phyloP scores from a whole-genome alignment of 2,329 filamentous ascomycete genomes.

The Gnomoniopsis smithogilvyi region DNA sequence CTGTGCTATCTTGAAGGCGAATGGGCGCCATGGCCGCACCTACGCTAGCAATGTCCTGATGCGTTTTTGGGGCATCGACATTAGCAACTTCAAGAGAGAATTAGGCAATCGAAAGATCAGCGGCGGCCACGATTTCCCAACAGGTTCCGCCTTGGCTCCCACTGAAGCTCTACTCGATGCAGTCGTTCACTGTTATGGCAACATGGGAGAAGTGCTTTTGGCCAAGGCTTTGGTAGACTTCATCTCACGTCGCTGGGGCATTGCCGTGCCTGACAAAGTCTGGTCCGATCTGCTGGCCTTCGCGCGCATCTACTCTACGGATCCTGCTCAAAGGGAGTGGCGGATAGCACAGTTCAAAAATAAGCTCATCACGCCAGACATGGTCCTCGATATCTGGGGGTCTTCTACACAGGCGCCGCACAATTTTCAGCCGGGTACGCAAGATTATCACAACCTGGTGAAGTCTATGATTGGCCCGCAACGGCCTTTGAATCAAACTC shows the following conservation, averaged over 20 bases:
- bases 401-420: conserved; percentile 59
- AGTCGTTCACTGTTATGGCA: conserved; percentile 67
- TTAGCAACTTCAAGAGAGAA: conserved; percentile 3
- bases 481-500: conserved; percentile 12
- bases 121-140: conserved; percentile 37
- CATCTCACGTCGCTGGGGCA: conserved; percentile 55
- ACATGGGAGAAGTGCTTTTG: conserved; percentile 58
- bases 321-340: conserved; percentile 35
- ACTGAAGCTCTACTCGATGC: conserved; percentile 57
- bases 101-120: conserved; percentile 23
- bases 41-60: conserved; percentile 31
- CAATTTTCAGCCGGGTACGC: conserved; percentile 52
- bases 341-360: conserved; percentile 26
- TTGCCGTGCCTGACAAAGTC: conserved; percentile 53
- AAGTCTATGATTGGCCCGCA: conserved; percentile 32
- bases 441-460: conserved; percentile 48
- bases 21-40: conserved; percentile 36
- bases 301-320: conserved; percentile 55
- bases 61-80: conserved; percentile 26
- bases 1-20: conserved; percentile 39
- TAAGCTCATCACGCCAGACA: conserved; percentile 34
- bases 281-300: conserved; percentile 69
- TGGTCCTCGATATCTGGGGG: conserved; percentile 53
- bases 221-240: conserved; percentile 60
- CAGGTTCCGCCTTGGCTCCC: conserved; percentile 55